Evolutionary conservation across 2,329 filamentous ascomycete genomes (phyloP), one percentile per base, ranked within the genome.

Genomic region (Pseudocercospora vitis): DNA sequence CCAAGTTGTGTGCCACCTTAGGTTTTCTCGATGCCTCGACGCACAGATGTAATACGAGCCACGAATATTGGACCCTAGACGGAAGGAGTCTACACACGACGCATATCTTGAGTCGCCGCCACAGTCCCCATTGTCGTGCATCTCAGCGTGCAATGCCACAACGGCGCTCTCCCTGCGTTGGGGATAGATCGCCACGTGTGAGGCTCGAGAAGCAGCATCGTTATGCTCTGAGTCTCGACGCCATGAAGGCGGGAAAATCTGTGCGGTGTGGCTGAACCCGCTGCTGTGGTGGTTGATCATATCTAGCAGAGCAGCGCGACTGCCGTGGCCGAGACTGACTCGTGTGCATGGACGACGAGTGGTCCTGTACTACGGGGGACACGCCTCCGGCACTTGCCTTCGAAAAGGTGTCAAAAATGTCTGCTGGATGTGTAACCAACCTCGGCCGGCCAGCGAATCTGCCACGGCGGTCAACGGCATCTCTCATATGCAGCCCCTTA

Each of bases 401-500:
- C 14, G 21, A 19, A 12, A 40, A 37, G 19, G 14, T 9, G 14
- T 37, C 16, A 32, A 37, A n/a, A n/a, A n/a, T n/a, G n/a, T n/a
- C n/a, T n/a, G n/a, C n/a, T n/a, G n/a, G n/a, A n/a, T n/a, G n/a
- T n/a, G n/a, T n/a, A n/a, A n/a, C n/a, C n/a, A n/a, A n/a, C n/a
- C n/a, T n/a, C n/a, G n/a, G n/a, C n/a, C n/a, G n/a, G n/a, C n/a
- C n/a, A n/a, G n/a, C n/a, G n/a, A n/a, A n/a, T n/a, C n/a, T n/a
- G 37, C 19, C 37, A 23, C 21, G 19, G 37, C 37, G 37, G 37
- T 40, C 37, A 24, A 18, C 16, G 35, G 35, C 35, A 39, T 14
- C 18, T 21, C 21, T 42, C 26, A 19, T 39, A 40, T 40, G 37
- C 37, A 42, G 21, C 37, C 37, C 37, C 37, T 42, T 42, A 42